Evolutionary conservation across 805 yeast genomes (phyloP).

Genomic region (Saccharomycopsis sp.): DNA sequence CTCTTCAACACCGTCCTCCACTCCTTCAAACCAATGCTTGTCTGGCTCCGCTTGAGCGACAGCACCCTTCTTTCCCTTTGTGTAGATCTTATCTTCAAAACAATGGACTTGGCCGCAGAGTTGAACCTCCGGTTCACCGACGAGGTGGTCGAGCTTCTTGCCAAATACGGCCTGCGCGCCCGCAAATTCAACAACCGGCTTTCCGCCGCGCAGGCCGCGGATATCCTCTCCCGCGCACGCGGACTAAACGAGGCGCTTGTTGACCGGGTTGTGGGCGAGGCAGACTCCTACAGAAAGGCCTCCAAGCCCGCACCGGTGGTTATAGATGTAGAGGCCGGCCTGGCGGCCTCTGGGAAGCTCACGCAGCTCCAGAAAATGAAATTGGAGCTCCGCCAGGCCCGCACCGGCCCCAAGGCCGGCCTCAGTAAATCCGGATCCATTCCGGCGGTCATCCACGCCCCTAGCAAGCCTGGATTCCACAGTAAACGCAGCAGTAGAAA

Average conservation of each 20-base stretch:
- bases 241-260: constrained; percentile 48
- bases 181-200: constrained; percentile 65
- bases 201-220: constrained; percentile 56
- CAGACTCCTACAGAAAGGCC: constrained; percentile 32
- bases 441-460: constrained; percentile 20
- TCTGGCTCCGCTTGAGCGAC: constrained; percentile 82
- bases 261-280: constrained; percentile 40
- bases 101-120: constrained; percentile 58
- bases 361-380: constrained; percentile 13
- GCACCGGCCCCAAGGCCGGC: constrained; percentile 31
- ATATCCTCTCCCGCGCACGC: constrained; percentile 55
- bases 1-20: constrained; percentile 49
- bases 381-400: constrained; percentile 6
- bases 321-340: not conserved
- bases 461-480: constrained; percentile 21
- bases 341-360: not conserved
- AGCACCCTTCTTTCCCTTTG: constrained; percentile 64
- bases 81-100: constrained; percentile 58
- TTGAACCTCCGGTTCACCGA: constrained; percentile 45
- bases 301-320: constrained; percentile 19
- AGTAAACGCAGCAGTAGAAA: constrained; percentile 15
- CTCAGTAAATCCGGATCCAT: constrained; percentile 27
- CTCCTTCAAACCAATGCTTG: constrained; percentile 62
- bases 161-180: constrained; percentile 59
- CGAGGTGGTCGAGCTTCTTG: constrained; percentile 47